Base-by-base conservation (phyloP, 495 filamentous ascomycete species). In the Hypomontagnella monticulosa region DNA sequence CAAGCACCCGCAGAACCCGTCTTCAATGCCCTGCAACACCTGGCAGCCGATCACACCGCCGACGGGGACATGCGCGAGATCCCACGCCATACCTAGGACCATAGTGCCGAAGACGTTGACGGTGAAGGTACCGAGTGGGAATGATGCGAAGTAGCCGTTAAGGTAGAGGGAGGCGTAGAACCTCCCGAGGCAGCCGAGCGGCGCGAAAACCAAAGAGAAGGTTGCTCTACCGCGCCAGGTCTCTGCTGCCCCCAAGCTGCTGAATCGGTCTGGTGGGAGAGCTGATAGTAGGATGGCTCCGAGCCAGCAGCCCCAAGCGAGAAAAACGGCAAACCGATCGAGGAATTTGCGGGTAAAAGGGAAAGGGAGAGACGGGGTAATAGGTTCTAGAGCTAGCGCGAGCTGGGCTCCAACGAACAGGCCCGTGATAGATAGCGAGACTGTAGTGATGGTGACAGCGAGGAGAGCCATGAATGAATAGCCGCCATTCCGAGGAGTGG, bases 1-100 rank as follows among this genome's bases (percentile, higher is more conserved):
- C 70, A 92, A 78, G 63, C 89, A 89, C 7, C 94, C 94, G 73
- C 93, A 97, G 69, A 97, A 96, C 47, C 94, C 94, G 80, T 97
- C 93, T 78, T 89, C 84, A 19, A 96, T 78, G 4, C 93, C 93
- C 71, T 91, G 88, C 65, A 96, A 73, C 2, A 96, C 87, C 80
- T 93, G 91, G 71, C 93, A 95, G 20, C 87, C 87, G 33, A 85
- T 83, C 73, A 72, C 76, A 27, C 80, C 79, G 4, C 80, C 86
- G 18, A 76, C 54, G 20, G 75, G 79, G 1, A 75, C 82, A 71
- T 89, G 91, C 73, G 92, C 90, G 50, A 93, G 73, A 70, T 93
- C 90, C 76, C 82, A 92, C 27, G 87, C 85, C 79, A 93, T 84
- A 0, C 86, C 86, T 14, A 88, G 47, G 20, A 87, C 67, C 4